Percentiles rank a stretch among this genome's conserved stretches.
Evolutionary conservation across 441 rosid species (phyloP).

Genomic region (Populus hybrid): DNA sequence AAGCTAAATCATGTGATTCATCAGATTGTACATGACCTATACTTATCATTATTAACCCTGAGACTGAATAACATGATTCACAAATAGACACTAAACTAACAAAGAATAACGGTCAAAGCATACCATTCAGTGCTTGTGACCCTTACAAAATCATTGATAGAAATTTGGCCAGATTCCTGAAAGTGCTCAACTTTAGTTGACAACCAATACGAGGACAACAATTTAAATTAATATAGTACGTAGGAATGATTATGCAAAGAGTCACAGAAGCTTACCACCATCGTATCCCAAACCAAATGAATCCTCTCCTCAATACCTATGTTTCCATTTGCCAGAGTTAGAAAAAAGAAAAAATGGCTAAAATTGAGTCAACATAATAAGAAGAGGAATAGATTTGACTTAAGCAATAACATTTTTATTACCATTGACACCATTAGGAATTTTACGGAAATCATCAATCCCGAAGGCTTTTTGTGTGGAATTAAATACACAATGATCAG

Average conservation of each 20-base stretch:
- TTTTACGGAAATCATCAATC: constrained; percentile 84
- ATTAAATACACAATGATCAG: constrained; percentile 84
- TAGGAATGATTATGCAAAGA: constrained; percentile 10
- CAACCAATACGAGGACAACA: background rate
- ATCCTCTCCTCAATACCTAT: constrained; percentile 95
- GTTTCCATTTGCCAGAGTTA: constrained; percentile 19
- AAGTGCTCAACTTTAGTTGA: constrained; percentile 15
- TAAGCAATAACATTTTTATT: constrained; percentile 24
- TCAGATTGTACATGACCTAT: background rate
- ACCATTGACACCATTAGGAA: constrained; percentile 96
- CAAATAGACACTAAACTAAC: background rate
- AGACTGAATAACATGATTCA: background rate
- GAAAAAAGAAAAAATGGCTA: constrained; percentile 8
- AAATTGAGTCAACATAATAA: constrained; percentile 4
- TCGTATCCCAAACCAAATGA: constrained; percentile 93
- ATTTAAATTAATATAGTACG: background rate
- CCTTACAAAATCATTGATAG: constrained; percentile 72
- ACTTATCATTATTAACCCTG: background rate
- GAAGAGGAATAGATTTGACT: constrained; percentile 10
- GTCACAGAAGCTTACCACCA: constrained; percentile 73
- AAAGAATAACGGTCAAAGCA: background rate
- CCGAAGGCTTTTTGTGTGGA: constrained; percentile 85
- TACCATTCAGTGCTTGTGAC: constrained; percentile 50
- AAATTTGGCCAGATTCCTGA: constrained; percentile 89
- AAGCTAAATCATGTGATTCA: background rate